phyloP scores from a whole-genome alignment of 495 filamentous ascomycete genomes.

The Haplographium delicatum region DNA sequence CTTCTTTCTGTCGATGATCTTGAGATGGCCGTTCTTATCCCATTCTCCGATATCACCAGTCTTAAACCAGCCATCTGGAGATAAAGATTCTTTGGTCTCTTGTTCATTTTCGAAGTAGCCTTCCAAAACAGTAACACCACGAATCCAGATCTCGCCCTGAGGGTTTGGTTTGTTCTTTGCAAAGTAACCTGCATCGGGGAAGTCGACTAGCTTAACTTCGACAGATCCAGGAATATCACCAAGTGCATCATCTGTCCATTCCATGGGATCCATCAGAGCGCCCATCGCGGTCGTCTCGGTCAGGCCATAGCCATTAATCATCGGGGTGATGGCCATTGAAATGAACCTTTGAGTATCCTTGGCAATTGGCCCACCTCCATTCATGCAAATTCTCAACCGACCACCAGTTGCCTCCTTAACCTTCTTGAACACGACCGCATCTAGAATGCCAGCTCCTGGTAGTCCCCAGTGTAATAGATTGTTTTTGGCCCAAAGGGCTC shows the following conservation, averaged over 20 bases:
- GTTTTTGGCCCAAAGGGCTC: conserved; percentile 75
- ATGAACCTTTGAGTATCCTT: conserved; percentile 86
- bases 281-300: conserved; percentile 97
- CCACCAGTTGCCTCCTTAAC: conserved; percentile 88
- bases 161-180: conserved; percentile 77
- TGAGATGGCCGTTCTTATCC: conserved; percentile 72
- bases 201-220: conserved; percentile 95
- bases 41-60: conserved; percentile 94
- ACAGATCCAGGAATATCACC: conserved; percentile 77
- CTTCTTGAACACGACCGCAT: conserved; percentile 82
- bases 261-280: conserved; percentile 77
- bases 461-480: conserved; percentile 71
- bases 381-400: conserved; percentile 73
- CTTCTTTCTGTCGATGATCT: conserved; percentile 96
- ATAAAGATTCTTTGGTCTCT: conserved; percentile 71
- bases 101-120: conserved; percentile 79
- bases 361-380: conserved; percentile 79
- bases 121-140: conserved; percentile 65
- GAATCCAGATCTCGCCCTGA: conserved; percentile 95
- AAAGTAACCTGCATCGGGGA: conserved; percentile 86
- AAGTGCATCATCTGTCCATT: conserved; percentile 80
- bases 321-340: conserved; percentile 80
- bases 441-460: conserved; percentile 66
- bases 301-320: conserved; percentile 92
- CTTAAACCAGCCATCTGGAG: conserved; percentile 89